Evolutionary conservation across 2,329 filamentous ascomycete species (phyloP).

Genomic region (Capronia coronata): DNA sequence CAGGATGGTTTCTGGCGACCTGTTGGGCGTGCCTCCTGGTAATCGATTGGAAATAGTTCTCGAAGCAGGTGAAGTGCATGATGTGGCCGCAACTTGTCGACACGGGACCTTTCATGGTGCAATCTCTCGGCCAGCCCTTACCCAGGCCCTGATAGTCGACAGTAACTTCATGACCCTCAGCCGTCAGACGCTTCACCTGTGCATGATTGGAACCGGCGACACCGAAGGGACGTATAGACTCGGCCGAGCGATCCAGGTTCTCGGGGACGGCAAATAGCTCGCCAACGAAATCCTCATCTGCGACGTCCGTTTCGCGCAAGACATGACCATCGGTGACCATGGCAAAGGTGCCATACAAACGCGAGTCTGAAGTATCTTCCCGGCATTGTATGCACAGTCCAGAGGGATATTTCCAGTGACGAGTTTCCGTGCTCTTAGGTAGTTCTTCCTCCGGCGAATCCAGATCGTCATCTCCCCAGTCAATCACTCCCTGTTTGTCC

Average conservation of each 20-base stretch:
- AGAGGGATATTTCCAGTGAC: conserved; percentile 80
- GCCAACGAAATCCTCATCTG: conserved; percentile 73
- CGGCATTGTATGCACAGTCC: conserved; percentile 95
- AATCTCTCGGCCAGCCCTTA: conserved; percentile 72
- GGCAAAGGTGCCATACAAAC: conserved; percentile 88
- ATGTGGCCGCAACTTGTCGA: conserved; percentile 93
- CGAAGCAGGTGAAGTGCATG: conserved; percentile 96
- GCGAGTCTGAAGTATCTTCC: conserved; percentile 84
- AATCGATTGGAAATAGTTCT: conserved; percentile 80
- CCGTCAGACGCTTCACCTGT: conserved; percentile 67
- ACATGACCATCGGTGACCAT: conserved; percentile 81
- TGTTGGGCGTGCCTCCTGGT: conserved; percentile 79
- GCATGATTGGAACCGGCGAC: conserved; percentile 80
- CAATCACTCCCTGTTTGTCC: conserved; percentile 75
- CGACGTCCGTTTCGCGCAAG: conserved; percentile 75
- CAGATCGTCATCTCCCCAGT: conserved; percentile 80
- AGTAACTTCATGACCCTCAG: conserved; percentile 62
- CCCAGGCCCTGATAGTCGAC: conserved; percentile 76
- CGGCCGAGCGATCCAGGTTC: conserved; percentile 78
- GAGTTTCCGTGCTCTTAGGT: conserved; percentile 53
- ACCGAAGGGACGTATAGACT: conserved; percentile 78
- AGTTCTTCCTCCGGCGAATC: conserved; percentile 54
- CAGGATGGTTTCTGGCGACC: conserved; percentile 89
- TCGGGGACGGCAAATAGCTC: conserved; percentile 73
- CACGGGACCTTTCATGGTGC: conserved; percentile 66